Percentiles rank a stretch among this genome's conserved stretches.
Conservation (phyloP, 139 green algal species). For the Micractinium sp. region DNA sequence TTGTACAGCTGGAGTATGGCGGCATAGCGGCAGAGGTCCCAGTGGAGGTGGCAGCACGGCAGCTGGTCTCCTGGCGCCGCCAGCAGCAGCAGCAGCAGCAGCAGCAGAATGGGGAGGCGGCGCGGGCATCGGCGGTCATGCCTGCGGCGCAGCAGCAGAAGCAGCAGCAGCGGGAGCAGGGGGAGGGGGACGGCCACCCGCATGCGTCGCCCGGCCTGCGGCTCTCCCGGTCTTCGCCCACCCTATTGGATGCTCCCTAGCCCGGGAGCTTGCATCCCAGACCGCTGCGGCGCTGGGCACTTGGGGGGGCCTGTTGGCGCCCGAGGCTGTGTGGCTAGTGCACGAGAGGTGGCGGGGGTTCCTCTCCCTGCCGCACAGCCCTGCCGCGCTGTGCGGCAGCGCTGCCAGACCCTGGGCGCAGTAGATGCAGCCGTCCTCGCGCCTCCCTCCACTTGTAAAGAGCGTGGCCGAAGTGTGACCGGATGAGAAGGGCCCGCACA, state of each 20-base stretch:
- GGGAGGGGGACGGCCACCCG: background rate
- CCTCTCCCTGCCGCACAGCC: no score
- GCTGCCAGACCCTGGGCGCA: no score
- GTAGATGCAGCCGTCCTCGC: no score
- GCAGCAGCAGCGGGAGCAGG: background rate
- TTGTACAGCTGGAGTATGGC: slow-evolving; percentile 10
- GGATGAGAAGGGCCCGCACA: no score
- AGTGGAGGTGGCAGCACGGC: background rate
- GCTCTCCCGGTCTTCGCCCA: background rate
- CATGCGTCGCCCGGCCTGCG: background rate
- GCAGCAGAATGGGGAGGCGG: background rate
- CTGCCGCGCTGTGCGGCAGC: no score
- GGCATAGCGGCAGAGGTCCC: background rate
- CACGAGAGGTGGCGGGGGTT: no score
- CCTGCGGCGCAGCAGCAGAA: background rate
- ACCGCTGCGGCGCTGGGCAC: no score
- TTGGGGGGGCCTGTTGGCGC: no score
- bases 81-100: background rate
- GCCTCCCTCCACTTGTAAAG: no score
- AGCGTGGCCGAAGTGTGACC: no score
- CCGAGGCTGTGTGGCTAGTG: no score
- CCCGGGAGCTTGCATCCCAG: no score
- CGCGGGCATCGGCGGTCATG: background rate
- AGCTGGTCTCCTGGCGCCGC: background rate
- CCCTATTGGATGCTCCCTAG: background rate